These are phyloP conservation scores for Globisporangium cystogenes DNA, from an alignment of 352 stramenopile species.

Conservation along the genomic window DNA sequence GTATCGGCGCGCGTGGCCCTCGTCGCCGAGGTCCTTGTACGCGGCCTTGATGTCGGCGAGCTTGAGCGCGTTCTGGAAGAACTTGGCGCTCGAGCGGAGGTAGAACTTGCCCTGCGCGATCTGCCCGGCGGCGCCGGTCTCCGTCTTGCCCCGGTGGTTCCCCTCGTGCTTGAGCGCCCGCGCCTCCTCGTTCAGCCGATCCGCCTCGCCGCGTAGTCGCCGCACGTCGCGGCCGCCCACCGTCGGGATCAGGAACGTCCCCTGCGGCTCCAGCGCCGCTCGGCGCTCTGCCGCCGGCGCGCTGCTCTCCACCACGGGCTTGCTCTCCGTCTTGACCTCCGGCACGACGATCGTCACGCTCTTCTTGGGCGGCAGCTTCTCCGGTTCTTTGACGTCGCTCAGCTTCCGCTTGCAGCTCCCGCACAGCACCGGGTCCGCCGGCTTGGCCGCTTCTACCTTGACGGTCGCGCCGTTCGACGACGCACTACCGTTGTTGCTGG, in stretches of 20 bases:
- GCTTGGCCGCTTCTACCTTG: not conserved
- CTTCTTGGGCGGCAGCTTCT: constrained; percentile 18
- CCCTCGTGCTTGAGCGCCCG: constrained; percentile 79
- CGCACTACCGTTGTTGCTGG: constrained; percentile 16
- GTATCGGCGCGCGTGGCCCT: constrained; percentile 48
- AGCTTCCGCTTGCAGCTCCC: constrained; percentile 61
- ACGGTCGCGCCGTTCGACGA: constrained; percentile 8
- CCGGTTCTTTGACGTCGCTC: constrained; percentile 29
- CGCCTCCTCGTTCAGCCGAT: constrained; percentile 58
- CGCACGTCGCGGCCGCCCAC: constrained; percentile 34
- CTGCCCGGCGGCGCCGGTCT: constrained; percentile 35
- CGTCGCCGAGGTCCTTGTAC: constrained; percentile 65
- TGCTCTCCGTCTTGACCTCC: not conserved
- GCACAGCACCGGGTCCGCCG: constrained; percentile 22
- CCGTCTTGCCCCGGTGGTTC: constrained; percentile 44
- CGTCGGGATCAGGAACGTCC: constrained; percentile 47
- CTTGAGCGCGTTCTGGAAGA: constrained; percentile 79
- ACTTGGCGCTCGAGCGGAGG: constrained; percentile 72
- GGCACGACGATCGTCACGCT: constrained; percentile 15
- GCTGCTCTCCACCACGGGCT: not conserved
- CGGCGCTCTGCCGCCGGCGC: not conserved
- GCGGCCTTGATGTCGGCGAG: constrained; percentile 76
- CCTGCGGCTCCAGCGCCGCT: constrained; percentile 1
- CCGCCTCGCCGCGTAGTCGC: constrained; percentile 43
- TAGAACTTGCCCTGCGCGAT: constrained; percentile 70